Base-by-base conservation (phyloP, 140 eudicot species). In the Ambrosia hybrid region DNA sequence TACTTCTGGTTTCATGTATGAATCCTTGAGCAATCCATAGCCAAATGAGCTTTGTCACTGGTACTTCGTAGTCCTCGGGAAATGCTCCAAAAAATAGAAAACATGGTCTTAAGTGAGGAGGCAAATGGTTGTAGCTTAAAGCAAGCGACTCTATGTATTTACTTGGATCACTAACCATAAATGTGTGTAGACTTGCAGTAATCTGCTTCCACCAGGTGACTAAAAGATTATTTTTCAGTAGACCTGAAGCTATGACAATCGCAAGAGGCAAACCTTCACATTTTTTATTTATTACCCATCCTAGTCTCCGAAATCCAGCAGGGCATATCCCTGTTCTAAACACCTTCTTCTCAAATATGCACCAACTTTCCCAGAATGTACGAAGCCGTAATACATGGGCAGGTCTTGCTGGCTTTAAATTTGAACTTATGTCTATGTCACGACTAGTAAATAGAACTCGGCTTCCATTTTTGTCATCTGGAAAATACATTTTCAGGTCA, bases 61-160 rank as follows among this genome's bases (percentile, higher is more conserved):
- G 62, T 13, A 85, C 68, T 12, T 81, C 84, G 39, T 45, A 38
- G 71, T 85, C 82, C 51, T 78, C 83, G 2, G 86, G 85, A 60
- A 74, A 79, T 21, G 26, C 26, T 21, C 26, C 26, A 21, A 21
- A 21, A 21, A 21, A 21, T 21, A 21, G 26, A 21, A 21, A 21
- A 21, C 26, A 21, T 21, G 26, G 26, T 21, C 26, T 21, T 21
- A 21, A 21, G 26, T 21, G 26, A 21, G 26, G 26, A 21, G 26
- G 26, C 26, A 21, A 21, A 21, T 21, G 26, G 26, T 21, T 21
- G 26, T 21, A 21, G 26, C 26, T 21, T 21, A 21, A 21, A 21
- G 26, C 26, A 21, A 21, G 26, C 26, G 75, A 65, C 10, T 62
- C 81, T 10, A 61, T 1, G 76, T 61, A 75, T 37, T 56, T 30